A percentile compares a stretch with the other conserved stretches of the same genome.
phyloP scores from a whole-genome alignment of 208 protist genomes.

The Phytomonas serpens region DNA sequence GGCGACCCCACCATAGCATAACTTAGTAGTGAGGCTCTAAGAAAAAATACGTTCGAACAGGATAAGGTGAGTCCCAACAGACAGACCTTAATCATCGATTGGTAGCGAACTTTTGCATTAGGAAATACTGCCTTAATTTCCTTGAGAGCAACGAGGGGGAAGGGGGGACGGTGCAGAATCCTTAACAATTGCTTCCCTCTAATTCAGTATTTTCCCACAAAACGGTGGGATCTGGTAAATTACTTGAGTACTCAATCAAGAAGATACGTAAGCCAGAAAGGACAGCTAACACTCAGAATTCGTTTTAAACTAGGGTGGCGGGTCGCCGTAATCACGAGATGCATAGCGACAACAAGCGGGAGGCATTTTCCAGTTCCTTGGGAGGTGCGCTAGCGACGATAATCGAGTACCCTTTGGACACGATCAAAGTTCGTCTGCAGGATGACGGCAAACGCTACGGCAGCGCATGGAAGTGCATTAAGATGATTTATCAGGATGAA shows the following conservation, averaged over 20 bases:
- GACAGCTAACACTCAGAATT: background rate
- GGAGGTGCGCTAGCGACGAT: slow-evolving; percentile 66
- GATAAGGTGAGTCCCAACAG: background rate
- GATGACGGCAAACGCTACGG: slow-evolving; percentile 62
- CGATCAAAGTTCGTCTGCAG: slow-evolving; percentile 90
- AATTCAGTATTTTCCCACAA: background rate
- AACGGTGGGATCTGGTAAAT: background rate
- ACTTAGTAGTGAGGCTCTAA: background rate
- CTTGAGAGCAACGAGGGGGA: background rate
- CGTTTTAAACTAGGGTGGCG: background rate
- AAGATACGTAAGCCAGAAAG: background rate
- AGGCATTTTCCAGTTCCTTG: slow-evolving; percentile 69
- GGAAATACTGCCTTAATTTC: background rate
- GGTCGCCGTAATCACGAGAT: slow-evolving; percentile 15
- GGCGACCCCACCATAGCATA: background rate
- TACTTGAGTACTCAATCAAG: background rate
- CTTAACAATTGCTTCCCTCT: background rate
- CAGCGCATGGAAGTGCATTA: slow-evolving; percentile 56
- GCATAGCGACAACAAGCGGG: slow-evolving; percentile 46
- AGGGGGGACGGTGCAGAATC: background rate
- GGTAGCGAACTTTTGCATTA: background rate
- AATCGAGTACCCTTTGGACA: slow-evolving; percentile 91
- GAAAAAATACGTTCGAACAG: background rate
- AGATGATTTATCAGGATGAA: slow-evolving; percentile 61
- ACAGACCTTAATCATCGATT: background rate